phyloP scores from a whole-genome alignment of 257 asterid species.

The Plantago major region DNA sequence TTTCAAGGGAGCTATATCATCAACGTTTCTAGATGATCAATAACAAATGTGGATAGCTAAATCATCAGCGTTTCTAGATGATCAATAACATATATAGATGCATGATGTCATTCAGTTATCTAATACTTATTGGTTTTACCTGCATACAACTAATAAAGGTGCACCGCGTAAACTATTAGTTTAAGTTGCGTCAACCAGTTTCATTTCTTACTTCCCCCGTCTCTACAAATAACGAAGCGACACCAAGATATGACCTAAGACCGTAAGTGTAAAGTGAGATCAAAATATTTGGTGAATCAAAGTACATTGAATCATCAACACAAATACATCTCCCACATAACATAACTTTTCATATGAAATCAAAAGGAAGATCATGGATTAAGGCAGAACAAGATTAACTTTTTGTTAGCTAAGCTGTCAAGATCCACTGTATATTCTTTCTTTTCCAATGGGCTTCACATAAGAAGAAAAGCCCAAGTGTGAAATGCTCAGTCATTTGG shows the following conservation, averaged over 20 bases:
- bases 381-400: conserved; percentile 27
- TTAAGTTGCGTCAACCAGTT: not conserved
- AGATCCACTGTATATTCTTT: conserved; percentile 29
- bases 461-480: conserved; percentile 11
- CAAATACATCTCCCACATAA: not conserved
- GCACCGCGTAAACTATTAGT: not conserved
- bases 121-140: not conserved
- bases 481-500: conserved; percentile 13
- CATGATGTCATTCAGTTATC: no score
- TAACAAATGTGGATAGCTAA: no score
- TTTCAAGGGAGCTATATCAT: no score
- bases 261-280: not conserved
- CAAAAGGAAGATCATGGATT: conserved; percentile 18
- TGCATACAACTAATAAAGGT: no score
- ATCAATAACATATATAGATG: no score
- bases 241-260: not conserved
- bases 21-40: no score
- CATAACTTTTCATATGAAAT: not conserved
- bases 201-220: not conserved
- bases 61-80: no score
- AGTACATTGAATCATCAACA: no score
- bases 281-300: conserved; percentile 9
- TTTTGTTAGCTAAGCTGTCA: conserved; percentile 27
- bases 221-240: not conserved
- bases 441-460: conserved; percentile 18